Evolutionary conservation across 1,284 basidiomycete species (phyloP), one percentile per base, ranked within the genome.

Genomic region (Mycosarcoma mackinlayi): DNA sequence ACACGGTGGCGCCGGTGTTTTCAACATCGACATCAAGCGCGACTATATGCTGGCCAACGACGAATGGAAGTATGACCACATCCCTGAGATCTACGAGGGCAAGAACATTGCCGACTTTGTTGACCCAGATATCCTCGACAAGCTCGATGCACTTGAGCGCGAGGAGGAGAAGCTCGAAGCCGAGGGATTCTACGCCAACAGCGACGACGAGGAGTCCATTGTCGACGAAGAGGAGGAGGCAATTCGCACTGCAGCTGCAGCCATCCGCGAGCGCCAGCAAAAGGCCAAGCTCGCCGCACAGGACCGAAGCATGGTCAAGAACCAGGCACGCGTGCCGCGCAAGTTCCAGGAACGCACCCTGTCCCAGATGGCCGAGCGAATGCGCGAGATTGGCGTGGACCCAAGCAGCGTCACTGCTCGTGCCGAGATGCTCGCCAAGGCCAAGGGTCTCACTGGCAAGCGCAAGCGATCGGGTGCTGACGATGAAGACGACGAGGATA

Each of bases 81-180:
- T 98, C 23, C 96, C 95, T 25, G 96, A 98, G 85, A 92, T 99
- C 80, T 89, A 93, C 89, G 89, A 98, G 73, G 96, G 95, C 85
- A 98, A 98, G 88, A 99, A 99, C 85, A 86, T 99, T 56, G 94
- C 94, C 35, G 95, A 99, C 87, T 98, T 99, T 78, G 92, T 98
- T 84, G 96, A 98, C 84, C 92, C 94, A n/a, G 96, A 99, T 81
- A 98, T 99, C 73, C 89, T 89, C 37, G 93, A 94, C 84, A 94
- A 93, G 85, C 89, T 99, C 59, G 95, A 98, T 82, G 95, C 93
- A 10, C 89, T 99, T 52, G 96, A 99, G 85, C 89, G 92, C 34
- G 95, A 99, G 83, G 95, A 99, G 84, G 95, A 97, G 85, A 89
- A 88, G 78, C 87, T 99, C 25, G 88, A 94, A 83, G 90, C 90